Conservation (phyloP, 768 basidiomycete genomes). For the Collybiopsis confluens region DNA sequence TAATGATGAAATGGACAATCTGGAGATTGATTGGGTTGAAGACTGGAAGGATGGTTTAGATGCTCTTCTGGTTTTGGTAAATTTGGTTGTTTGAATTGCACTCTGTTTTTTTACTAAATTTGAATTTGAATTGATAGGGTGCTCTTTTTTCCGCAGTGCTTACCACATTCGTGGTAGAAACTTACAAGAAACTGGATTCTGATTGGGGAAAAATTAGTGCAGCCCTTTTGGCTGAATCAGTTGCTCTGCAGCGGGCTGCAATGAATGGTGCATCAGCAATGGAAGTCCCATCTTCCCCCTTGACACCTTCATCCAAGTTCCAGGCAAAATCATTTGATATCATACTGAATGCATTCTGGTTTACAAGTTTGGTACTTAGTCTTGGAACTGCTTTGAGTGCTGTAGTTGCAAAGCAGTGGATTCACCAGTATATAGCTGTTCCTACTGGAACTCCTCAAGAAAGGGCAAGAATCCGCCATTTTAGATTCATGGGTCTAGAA, state of each 20-base stretch:
- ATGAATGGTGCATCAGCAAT: neutral
- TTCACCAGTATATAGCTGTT: conserved; percentile 16
- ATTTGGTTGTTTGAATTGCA: no score
- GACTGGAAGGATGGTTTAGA: no score
- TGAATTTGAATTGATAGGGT: conserved; percentile 8
- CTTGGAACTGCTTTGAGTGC: conserved; percentile 20
- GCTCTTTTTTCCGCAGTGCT: conserved; percentile 21
- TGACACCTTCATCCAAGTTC: conserved; percentile 9
- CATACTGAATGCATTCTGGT: conserved; percentile 18
- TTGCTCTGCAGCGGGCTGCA: neutral
- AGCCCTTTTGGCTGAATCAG: neutral
- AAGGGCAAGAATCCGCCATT: conserved; percentile 16
- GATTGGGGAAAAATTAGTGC: neutral
- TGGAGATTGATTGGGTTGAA: no score
- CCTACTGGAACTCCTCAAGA: conserved; percentile 16
- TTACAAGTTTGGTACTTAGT: conserved; percentile 18
- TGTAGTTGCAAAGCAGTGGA: conserved; percentile 24
- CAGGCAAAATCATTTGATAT: neutral
- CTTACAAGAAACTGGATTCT: conserved; percentile 13
- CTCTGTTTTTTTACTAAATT: no score
- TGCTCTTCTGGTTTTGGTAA: no score
- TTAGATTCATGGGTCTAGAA: conserved; percentile 16
- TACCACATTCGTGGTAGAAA: conserved; percentile 16
- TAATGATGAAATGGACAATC: neutral
- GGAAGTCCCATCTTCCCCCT: conserved; percentile 4